A percentile compares a stretch with the other conserved stretches of the same genome.
Evolutionary conservation across 306 rosid genomes (phyloP).

Genomic region (Malus sylvestris): DNA sequence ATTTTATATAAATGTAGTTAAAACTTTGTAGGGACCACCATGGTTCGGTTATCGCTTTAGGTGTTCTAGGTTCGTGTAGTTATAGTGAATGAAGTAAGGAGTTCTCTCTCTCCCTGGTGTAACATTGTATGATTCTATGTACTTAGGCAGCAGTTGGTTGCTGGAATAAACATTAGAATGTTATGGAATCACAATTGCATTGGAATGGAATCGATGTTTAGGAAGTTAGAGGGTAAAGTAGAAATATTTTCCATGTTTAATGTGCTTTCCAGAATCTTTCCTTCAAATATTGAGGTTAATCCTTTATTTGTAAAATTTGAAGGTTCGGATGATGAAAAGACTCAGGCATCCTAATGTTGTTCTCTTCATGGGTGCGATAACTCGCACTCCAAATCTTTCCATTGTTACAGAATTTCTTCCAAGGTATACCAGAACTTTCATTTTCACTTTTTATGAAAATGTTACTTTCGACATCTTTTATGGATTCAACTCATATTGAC

Average conservation of each 20-base stretch:
- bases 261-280: not conserved
- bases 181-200: not conserved
- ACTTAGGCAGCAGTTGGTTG: not conserved
- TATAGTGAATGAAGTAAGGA: not conserved
- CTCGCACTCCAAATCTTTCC: constrained; percentile 83
- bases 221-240: not conserved
- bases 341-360: constrained; percentile 95
- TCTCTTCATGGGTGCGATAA: constrained; percentile 97
- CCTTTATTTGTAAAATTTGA: constrained; percentile 9
- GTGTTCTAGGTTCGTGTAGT: not conserved
- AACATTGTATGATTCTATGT: not conserved
- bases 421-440: constrained; percentile 46
- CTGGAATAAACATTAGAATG: not conserved
- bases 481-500: not conserved
- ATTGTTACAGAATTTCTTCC: constrained; percentile 93
- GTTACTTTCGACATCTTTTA: not conserved
- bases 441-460: not conserved
- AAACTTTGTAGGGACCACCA: no score
- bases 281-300: not conserved
- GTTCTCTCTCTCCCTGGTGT: not conserved
- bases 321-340: constrained; percentile 89
- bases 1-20: no score
- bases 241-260: not conserved
- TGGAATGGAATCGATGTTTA: not conserved
- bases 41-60: not conserved